Percentiles rank a stretch among this genome's conserved stretches.
Conservation (phyloP, 371 early-diverging fungal species). For the Mortierella sp. region DNA sequence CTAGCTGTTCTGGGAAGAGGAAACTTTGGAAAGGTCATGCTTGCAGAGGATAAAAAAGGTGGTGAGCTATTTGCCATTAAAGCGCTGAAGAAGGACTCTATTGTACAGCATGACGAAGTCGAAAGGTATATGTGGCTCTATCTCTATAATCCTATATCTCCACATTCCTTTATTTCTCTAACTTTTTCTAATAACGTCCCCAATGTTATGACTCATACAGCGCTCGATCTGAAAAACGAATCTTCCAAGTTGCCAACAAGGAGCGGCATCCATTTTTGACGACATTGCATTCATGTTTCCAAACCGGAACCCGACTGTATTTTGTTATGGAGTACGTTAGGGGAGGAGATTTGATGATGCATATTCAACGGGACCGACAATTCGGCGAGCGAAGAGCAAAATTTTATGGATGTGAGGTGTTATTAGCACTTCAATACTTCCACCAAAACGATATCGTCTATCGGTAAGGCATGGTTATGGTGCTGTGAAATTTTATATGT, state of each 20-base stretch:
- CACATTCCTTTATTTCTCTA: not conserved
- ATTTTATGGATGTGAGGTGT: conserved; percentile 84
- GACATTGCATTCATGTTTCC: conserved; percentile 91
- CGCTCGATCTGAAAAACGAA: conserved; percentile 83
- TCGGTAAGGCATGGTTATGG: conserved; percentile 57
- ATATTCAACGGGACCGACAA: conserved; percentile 82
- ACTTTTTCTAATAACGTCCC: no score
- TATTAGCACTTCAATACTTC: conserved; percentile 81
- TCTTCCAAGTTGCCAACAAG: conserved; percentile 79
- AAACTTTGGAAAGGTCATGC: conserved; percentile 95
- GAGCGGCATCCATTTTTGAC: conserved; percentile 94
- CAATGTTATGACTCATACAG: conserved; percentile 32
- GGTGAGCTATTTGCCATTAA: conserved; percentile 92
- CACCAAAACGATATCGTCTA: conserved; percentile 84
- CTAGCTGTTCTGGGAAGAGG: conserved; percentile 94
- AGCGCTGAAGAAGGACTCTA: conserved; percentile 93
- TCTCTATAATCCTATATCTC: not conserved
- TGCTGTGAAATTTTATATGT: not conserved
- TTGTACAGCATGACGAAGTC: conserved; percentile 88
- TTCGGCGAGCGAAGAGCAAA: conserved; percentile 85
- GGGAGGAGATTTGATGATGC: conserved; percentile 97
- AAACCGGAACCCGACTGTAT: conserved; percentile 90
- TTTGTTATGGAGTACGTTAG: conserved; percentile 97
- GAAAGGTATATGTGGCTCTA: conserved; percentile 62
- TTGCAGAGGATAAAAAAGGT: conserved; percentile 80